Conservation (phyloP, 768 basidiomycete genomes). For the Russula dissimulans region DNA sequence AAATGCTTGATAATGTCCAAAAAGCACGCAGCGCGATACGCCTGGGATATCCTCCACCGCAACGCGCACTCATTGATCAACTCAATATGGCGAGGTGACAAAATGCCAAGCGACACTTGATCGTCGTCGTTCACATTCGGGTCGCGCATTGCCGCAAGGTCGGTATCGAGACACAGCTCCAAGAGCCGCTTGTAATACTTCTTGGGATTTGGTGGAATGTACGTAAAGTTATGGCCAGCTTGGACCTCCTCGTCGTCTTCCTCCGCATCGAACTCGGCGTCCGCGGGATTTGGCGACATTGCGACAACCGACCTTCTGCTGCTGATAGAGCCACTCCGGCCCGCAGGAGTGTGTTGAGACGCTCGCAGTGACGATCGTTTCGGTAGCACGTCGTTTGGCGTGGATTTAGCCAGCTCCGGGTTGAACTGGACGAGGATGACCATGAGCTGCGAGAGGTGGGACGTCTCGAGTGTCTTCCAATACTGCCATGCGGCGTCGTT, state of each 20-base stretch:
- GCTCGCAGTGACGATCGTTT: constrained; percentile 33
- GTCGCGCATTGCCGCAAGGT: constrained; percentile 83
- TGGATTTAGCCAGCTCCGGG: constrained; percentile 77
- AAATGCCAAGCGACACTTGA: constrained; percentile 88
- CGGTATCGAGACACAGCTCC: constrained; percentile 70
- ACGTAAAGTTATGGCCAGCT: constrained; percentile 74
- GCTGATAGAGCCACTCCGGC: constrained; percentile 53
- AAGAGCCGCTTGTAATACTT: constrained; percentile 80
- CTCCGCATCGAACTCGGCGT: constrained; percentile 30
- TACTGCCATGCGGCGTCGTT: constrained; percentile 74
- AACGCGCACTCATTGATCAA: constrained; percentile 82
- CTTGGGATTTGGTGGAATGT: constrained; percentile 82
- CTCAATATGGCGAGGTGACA: constrained; percentile 70
- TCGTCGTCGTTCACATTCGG: constrained; percentile 91
- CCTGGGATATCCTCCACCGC: constrained; percentile 80
- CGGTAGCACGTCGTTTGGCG: constrained; percentile 44
- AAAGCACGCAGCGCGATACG: constrained; percentile 72
- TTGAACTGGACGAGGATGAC: constrained; percentile 78
- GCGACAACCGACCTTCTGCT: constrained; percentile 51
- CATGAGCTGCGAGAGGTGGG: constrained; percentile 81
- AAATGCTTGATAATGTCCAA: constrained; percentile 78
- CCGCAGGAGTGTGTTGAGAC: constrained; percentile 39
- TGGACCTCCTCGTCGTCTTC: constrained; percentile 62
- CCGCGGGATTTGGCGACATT: constrained; percentile 22
- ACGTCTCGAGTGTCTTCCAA: constrained; percentile 76